Evolutionary conservation across 192 early-diverging fungal genomes (phyloP), one percentile per base, ranked within the genome.

Genomic region (Globomyces pollinis-pini): DNA sequence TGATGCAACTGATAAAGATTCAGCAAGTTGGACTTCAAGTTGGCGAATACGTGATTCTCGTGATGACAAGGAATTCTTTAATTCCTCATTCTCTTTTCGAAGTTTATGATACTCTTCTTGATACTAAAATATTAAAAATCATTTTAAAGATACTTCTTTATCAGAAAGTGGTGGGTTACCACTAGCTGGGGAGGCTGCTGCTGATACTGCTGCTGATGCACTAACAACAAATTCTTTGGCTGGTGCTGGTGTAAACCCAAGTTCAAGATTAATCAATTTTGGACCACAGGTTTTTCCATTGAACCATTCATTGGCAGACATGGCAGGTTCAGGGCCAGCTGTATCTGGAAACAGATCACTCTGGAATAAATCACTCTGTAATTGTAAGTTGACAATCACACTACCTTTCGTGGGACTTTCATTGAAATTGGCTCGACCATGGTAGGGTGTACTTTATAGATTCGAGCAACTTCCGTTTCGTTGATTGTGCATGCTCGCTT

Each of bases 391-490:
- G 29, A 36, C 12, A 29, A 13, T 3, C 21, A 41, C 21, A 50
- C 63, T 72, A 88, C 90, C 85, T 88, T 92, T 70, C 96, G 73
- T 29, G 96, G 96, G 11, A 99, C 94, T 50, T 84, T 90, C 75
- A 99, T 96, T 30, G 90, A 90, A 50, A 99, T 89, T 13, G 96
- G 96, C 74, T 98, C 96, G 32, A 99, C 82, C 49, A 87, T 65
- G 41, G 83, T 87, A 43, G 81, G 85, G 41, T 89, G 83, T 38
- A 97, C 91, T 69, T 99, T 99, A 78, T 82, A 99, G 32, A 91
- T 89, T 24, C 91, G 79, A 39, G 88, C 91, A 55, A 98, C 87
- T 67, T 99, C 96, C 59, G 86, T 87, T 57, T 93, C 91, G 33
- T 67, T 65, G 41, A 96, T 83, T 63, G 90, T 83, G 52, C 93